phyloP scores from a whole-genome alignment of 2,329 filamentous ascomycete genomes.

The Fusarium napiforme region DNA sequence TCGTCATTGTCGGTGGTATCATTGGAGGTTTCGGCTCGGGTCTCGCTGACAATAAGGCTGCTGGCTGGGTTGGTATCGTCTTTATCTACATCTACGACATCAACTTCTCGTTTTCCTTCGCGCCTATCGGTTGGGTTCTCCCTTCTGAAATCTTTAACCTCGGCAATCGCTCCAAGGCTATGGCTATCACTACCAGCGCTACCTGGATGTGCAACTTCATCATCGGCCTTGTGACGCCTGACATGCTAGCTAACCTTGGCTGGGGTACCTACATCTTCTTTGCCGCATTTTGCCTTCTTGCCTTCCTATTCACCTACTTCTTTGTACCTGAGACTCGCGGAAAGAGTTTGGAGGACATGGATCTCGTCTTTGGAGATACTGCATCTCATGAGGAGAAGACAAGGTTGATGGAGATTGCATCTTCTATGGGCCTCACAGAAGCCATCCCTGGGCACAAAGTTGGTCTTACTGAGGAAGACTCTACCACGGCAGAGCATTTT shows the following conservation, averaged over 20 bases:
- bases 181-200: constrained; percentile 66
- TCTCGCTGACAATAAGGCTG: constrained; percentile 51
- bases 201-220: constrained; percentile 54
- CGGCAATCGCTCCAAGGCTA: constrained; percentile 68
- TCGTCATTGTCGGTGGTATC: constrained; percentile 62
- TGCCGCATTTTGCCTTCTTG: constrained; percentile 62
- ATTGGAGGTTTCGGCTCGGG: constrained; percentile 57
- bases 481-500: not conserved
- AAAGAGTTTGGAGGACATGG: constrained; percentile 67
- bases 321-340: constrained; percentile 69
- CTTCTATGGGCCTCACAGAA: not conserved
- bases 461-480: not conserved
- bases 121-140: constrained; percentile 73
- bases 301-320: constrained; percentile 62
- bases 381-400: not conserved
- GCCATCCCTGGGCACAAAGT: not conserved
- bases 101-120: constrained; percentile 71
- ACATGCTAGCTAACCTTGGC: constrained; percentile 64
- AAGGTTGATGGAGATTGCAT: not conserved
- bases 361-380: constrained; percentile 53
- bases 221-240: constrained; percentile 50
- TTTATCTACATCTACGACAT: constrained; percentile 74
- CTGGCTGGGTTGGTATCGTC: constrained; percentile 68
- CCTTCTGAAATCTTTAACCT: constrained; percentile 71
- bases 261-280: constrained; percentile 71